phyloP scores from a whole-genome alignment of 78 protist species.

The Dictyostelium intermedium region DNA sequence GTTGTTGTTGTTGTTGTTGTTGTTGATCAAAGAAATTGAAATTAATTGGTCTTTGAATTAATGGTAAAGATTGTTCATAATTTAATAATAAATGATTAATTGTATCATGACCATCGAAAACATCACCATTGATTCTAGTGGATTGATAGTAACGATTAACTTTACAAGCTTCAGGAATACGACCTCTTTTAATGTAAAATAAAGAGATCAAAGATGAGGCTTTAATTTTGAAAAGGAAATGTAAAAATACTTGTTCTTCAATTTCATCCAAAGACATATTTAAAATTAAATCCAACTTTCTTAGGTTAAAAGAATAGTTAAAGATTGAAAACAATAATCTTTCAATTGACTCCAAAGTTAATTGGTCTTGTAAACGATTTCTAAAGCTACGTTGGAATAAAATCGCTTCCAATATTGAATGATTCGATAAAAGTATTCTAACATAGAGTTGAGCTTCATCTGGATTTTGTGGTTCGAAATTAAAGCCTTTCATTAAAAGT shows the following conservation, averaged over 20 bases:
- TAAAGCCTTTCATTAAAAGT: conserved; percentile 33
- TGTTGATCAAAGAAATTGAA: not conserved
- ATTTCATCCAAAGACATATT: not conserved
- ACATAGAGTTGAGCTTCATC: not conserved
- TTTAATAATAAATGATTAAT: not conserved
- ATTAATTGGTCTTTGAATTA: not conserved
- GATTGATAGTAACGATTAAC: not conserved
- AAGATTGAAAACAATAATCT: not conserved
- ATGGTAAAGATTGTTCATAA: conserved; percentile 33
- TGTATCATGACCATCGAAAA: conserved; percentile 15
- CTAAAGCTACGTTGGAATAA: conserved; percentile 33
- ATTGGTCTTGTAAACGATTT: not conserved
- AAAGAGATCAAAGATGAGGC: not conserved
- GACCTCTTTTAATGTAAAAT: conserved; percentile 7
- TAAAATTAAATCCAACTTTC: not conserved
- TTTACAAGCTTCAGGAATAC: conserved; percentile 23
- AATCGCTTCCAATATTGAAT: conserved; percentile 18
- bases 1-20: not conserved
- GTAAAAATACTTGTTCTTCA: conserved; percentile 26
- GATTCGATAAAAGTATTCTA: conserved; percentile 30
- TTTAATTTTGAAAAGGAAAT: not conserved
- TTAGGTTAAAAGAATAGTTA: not conserved
- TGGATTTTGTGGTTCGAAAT: conserved; percentile 19
- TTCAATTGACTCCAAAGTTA: not conserved
- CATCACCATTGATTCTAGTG: no score